phyloP scores from a whole-genome alignment of 306 rosid genomes.

The Nissolia schottii region DNA sequence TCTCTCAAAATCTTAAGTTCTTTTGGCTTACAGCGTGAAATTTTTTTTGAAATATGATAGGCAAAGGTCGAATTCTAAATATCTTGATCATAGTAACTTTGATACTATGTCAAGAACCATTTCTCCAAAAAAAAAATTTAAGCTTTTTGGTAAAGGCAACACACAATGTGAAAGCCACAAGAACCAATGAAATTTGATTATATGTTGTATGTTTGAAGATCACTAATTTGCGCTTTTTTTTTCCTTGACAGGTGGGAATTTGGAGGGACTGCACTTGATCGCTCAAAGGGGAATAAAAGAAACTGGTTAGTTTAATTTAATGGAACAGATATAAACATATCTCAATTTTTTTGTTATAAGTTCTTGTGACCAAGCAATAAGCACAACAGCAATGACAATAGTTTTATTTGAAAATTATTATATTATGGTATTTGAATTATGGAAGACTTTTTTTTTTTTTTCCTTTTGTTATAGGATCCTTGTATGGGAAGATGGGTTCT shows the following conservation, averaged over 20 bases:
- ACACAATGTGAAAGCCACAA: not conserved
- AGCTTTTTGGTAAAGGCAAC: too few relatives aligned
- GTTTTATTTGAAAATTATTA: not conserved
- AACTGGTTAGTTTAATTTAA: not conserved
- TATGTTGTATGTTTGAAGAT: not conserved
- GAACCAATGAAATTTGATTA: not conserved
- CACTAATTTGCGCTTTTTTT: not conserved
- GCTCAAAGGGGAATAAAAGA: not conserved
- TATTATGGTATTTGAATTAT: not conserved
- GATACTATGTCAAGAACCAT: too few relatives aligned
- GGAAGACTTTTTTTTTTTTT: not conserved
- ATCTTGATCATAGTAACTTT: too few relatives aligned
- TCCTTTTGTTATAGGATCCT: too few relatives aligned
- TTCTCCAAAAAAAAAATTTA: too few relatives aligned
- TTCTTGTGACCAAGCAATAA: not conserved
- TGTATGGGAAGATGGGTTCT: conserved; percentile 97
- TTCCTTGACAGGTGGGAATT: not conserved
- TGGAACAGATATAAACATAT: not conserved
- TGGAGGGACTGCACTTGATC: not conserved
- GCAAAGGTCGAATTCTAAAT: too few relatives aligned
- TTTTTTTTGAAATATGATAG: too few relatives aligned
- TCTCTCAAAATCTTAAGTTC: too few relatives aligned
- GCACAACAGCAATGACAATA: not conserved
- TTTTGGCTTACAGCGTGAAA: too few relatives aligned
- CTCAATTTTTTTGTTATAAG: not conserved